Evolutionary conservation across 371 early-diverging fungal genomes (phyloP), one percentile per base, ranked within the genome.

Genomic region (Lichtheimia ornata): DNA sequence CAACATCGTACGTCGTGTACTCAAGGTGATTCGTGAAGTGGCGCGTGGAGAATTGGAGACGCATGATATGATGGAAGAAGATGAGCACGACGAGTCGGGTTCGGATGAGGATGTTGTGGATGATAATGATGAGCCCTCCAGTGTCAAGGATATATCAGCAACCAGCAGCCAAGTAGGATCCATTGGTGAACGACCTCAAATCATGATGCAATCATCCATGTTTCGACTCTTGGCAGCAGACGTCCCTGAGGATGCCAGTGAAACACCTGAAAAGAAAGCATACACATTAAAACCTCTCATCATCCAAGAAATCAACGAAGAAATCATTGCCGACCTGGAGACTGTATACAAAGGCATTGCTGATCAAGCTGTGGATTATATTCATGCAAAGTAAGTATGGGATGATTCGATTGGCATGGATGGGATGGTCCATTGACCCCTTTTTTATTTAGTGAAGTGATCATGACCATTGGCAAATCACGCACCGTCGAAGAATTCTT

Each of bases 391-490:
- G 91, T 93, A 76, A 61, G 77, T 61, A 25, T n/a, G 27, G 27
- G 7, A 7, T 30, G 7, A 7, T 30, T 40, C n/a, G n/a, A 9
- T 6, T 1, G 25, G 15, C 47, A 50, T 41, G 13, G 17, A 45
- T 41, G 17, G 40, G 44, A 20, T 56, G 51, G 40, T 22, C 47
- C 30, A 17, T 52, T 35, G 35, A 22, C 47, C n/a, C 2, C 44
- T 61, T 40, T 13, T 59, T 51, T 49, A 55, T 44, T 25, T 64
- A 95, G 93, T 69, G 98, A 98, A 64, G 92, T 97, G 53, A 94
- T 98, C 53, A 85, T 98, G 92, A 98, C 97, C 0, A 81, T 91
- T 55, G 97, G 97, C 13, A 80, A 84, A 43, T 95, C 96, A 24
- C 79, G 77, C 43, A 94, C 97, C 4, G 97, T 97, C 9, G 89